These are phyloP conservation scores for Tausonia pullulans DNA, from an alignment of 1,284 basidiomycete species.

Conservation along the genomic window DNA sequence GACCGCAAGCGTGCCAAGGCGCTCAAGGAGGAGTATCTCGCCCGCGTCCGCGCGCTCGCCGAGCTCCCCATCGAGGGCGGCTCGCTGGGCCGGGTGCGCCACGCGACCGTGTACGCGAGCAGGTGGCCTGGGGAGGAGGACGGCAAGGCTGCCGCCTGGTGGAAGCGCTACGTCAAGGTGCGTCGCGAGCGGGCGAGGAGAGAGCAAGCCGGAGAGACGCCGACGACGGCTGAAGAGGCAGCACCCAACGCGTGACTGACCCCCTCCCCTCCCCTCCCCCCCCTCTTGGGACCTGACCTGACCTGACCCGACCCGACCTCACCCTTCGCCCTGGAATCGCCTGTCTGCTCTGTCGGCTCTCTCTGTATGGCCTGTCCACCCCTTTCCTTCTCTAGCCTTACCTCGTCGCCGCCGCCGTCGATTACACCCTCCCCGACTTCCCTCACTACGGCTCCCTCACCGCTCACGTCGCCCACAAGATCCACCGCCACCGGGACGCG, in stretches of 20 bases:
- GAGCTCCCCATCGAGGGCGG: conserved; percentile 48
- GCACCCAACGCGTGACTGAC: too few relatives aligned
- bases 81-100: conserved; percentile 55
- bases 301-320: too few relatives aligned
- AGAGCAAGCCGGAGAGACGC: too few relatives aligned
- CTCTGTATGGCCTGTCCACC: background rate
- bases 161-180: conserved; percentile 90
- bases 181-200: conserved; percentile 20
- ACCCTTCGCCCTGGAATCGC: too few relatives aligned
- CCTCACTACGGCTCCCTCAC: conserved; percentile 77
- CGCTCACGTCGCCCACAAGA: conserved; percentile 57
- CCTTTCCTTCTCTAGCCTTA: conserved; percentile 53
- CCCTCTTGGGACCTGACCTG: too few relatives aligned
- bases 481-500: conserved; percentile 51
- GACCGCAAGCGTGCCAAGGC: conserved; percentile 67
- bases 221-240: too few relatives aligned
- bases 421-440: conserved; percentile 74
- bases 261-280: too few relatives aligned
- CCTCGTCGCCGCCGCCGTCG: conserved; percentile 83
- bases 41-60: conserved; percentile 64
- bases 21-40: conserved; percentile 66
- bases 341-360: too few relatives aligned
- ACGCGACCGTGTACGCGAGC: conserved; percentile 73
- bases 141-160: conserved; percentile 35
- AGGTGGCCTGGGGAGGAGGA: conserved; percentile 95